Evolutionary conservation across 805 yeast genomes (phyloP), one percentile per base, ranked within the genome.

Genomic region (Jamesozyma spencerorum): DNA sequence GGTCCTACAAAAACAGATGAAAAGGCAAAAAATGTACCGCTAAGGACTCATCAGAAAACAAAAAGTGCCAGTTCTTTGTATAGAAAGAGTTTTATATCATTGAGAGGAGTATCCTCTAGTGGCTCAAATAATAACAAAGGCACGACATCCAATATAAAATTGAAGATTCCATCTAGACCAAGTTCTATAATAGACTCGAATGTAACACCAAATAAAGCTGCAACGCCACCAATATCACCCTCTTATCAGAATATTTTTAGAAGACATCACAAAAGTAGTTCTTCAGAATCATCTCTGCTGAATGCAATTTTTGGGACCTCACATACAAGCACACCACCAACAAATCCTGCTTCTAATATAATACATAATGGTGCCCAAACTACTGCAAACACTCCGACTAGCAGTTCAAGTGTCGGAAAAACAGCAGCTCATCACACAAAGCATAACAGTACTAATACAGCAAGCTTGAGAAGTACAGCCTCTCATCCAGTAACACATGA

Each of bases 181-280:
- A 44, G 44, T 11, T 55, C 59, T 8, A 45, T 46, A 13, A 41
- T 42, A 13, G 59, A 53, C 13, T 24, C 45, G 27, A 39, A 43
- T 18, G 40, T 26, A 5, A 40, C 48, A 2, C 36, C 49, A 3
- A 39, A 39, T 17, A 48, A 50, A 34, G 44, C 56, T 2, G 37
- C 45, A 4, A 49, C 54, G 6, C 50, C 58, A 8, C 62, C 58
- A 10, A 37, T 40, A 27, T 60, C 65, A 2, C 63, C 63, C 11
- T 44, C 53, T n/a, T 53, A 55, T 34, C 43, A 60, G 3, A 72
- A 72, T 20, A 69, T 81, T 39, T 80, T 81, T 62, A 66, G 82
- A 47, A 72, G 79, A 46, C 85, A 79, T 50, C 70, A 73, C 36
- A 71, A 83, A 42, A 71, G 81, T n/a, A 73, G 71, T 37, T 77